phyloP scores from a whole-genome alignment of 441 rosid species.

The Monsonia emarginata region DNA sequence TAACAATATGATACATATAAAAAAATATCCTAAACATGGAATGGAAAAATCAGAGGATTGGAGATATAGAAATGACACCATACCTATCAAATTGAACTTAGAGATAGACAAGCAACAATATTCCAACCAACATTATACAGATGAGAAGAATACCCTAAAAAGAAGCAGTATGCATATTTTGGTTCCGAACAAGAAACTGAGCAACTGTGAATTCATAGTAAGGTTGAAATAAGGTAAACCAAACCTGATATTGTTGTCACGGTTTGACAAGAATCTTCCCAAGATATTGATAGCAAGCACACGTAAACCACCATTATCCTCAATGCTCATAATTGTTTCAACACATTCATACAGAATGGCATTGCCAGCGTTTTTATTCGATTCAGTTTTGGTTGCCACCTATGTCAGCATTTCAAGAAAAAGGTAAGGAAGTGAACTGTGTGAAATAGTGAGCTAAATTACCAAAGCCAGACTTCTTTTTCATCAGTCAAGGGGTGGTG shows the following conservation, averaged over 20 bases:
- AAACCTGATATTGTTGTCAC: conserved; percentile 97
- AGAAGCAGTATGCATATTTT: not conserved
- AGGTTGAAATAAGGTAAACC: not conserved
- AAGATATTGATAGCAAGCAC: conserved; percentile 95
- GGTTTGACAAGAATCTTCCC: conserved; percentile 96
- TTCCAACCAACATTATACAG: not conserved
- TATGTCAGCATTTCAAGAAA: conserved; percentile 29
- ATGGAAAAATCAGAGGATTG: not conserved
- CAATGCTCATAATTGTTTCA: conserved; percentile 94
- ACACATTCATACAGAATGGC: conserved; percentile 97
- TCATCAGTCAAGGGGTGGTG: not conserved
- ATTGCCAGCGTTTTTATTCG: conserved; percentile 96
- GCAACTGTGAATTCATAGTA: not conserved
- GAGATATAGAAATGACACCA: not conserved
- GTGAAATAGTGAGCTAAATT: conserved; percentile 13
- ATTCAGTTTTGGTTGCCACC: conserved; percentile 99
- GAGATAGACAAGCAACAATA: not conserved
- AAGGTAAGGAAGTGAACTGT: conserved; percentile 1
- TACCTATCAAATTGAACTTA: not conserved
- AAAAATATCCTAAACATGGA: not conserved
- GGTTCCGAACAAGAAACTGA: conserved; percentile 2
- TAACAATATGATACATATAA: not conserved
- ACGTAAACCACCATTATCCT: conserved; percentile 90
- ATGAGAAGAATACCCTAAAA: no score
- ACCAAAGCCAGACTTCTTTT: not conserved